Conservation (phyloP, 2,329 filamentous ascomycete genomes). For the Alternaria atra region DNA sequence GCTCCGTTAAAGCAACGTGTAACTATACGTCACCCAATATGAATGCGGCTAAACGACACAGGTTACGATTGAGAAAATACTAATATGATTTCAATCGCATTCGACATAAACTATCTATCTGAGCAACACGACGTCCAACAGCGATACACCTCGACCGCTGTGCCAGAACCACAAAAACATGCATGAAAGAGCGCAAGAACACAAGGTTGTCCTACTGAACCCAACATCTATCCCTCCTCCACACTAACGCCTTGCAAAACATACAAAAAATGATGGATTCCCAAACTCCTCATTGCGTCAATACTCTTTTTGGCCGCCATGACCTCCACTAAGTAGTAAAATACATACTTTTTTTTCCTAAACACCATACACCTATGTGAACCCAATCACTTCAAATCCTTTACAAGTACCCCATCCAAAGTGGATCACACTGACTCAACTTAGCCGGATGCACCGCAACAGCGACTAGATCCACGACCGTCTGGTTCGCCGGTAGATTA, state of each 20-base stretch:
- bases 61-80: no score
- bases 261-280: background rate
- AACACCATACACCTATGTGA: background rate
- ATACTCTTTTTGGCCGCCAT: background rate
- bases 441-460: slow-evolving; percentile 92
- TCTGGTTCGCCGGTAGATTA: slow-evolving; percentile 94
- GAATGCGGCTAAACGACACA: no score
- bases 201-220: background rate
- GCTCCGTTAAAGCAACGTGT: no score
- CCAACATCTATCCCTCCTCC: background rate
- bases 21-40: no score
- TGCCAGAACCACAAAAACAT: background rate
- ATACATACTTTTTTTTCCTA: background rate
- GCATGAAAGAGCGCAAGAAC: background rate
- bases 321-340: background rate
- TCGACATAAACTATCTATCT: background rate
- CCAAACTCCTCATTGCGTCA: background rate
- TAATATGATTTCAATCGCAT: background rate
- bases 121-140: background rate
- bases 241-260: background rate
- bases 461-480: slow-evolving; percentile 92
- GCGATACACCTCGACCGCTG: background rate
- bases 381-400: background rate
- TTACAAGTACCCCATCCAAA: slow-evolving; percentile 97
- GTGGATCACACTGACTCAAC: slow-evolving; percentile 83